Conservation (phyloP, 139 green algal genomes). For the Chlamydomonas incerta region DNA sequence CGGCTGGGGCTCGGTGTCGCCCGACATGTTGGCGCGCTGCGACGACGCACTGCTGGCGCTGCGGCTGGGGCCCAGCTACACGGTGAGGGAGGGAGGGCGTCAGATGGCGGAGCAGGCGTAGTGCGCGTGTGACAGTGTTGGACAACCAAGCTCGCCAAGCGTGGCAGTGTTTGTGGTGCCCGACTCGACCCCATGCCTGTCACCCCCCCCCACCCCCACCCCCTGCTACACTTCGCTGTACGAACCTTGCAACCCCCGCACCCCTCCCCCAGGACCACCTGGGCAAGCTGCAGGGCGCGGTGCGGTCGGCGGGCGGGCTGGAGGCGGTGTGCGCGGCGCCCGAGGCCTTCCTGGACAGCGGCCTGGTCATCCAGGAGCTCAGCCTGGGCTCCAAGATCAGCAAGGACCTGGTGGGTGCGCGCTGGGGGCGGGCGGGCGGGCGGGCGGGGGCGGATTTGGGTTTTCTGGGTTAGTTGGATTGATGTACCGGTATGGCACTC, state of each 20-base stretch:
- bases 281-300: constrained; percentile 14
- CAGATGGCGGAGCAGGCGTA: no score
- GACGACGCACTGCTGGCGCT: constrained; percentile 36
- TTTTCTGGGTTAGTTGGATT: not conserved
- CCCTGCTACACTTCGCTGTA: not conserved
- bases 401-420: constrained; percentile 34
- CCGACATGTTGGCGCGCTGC: not conserved
- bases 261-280: constrained; percentile 23
- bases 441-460: not conserved
- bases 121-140: no score
- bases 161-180: no score
- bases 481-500: no score
- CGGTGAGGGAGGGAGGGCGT: not conserved
- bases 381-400: constrained; percentile 35
- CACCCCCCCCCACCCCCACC: not conserved
- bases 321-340: constrained; percentile 12
- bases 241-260: no score
- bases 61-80: constrained; percentile 24
- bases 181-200: not conserved
- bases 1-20: not conserved
- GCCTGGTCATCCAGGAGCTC: constrained; percentile 40
- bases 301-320: constrained; percentile 19
- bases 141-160: no score
- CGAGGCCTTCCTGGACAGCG: constrained; percentile 29
- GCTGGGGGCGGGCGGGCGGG: not conserved